Percentiles rank a stretch among this genome's conserved stretches.
phyloP scores from a whole-genome alignment of 352 stramenopile species.

The Globisporangium barbulae region DNA sequence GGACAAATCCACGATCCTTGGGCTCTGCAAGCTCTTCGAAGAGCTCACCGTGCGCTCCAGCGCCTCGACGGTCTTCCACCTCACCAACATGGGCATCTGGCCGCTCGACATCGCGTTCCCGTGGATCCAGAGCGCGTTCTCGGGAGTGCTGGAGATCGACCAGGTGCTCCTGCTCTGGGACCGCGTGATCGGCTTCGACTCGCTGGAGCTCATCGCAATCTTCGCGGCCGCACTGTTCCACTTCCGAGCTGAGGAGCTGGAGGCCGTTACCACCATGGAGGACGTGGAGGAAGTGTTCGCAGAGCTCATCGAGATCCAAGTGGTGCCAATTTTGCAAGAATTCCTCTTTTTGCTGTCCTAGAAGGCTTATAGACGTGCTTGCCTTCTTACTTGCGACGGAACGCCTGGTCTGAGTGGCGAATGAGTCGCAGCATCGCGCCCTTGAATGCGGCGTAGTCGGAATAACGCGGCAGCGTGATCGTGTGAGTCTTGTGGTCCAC shows the following conservation, averaged over 20 bases:
- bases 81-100: conserved; percentile 51
- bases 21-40: conserved; percentile 77
- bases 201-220: conserved; percentile 62
- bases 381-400: conserved; percentile 23
- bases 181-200: conserved; percentile 68
- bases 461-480: conserved; percentile 54
- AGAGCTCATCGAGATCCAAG: conserved; percentile 67
- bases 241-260: conserved; percentile 56
- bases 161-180: conserved; percentile 81
- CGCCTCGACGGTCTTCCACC: conserved; percentile 50
- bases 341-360: conserved; percentile 60
- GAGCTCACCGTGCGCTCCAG: conserved; percentile 51
- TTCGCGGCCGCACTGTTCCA: conserved; percentile 70
- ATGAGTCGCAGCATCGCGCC: conserved; percentile 38
- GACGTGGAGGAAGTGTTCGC: conserved; percentile 61
- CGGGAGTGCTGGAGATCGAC: conserved; percentile 65
- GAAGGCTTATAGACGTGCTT: background rate
- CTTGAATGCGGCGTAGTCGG: conserved; percentile 49
- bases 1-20: conserved; percentile 52
- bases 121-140: conserved; percentile 80
- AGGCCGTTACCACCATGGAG: conserved; percentile 37
- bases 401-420: conserved; percentile 34
- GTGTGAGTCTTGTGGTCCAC: conserved; percentile 34
- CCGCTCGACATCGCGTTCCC: conserved; percentile 74
- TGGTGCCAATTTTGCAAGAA: conserved; percentile 64